Evolutionary conservation across 2,329 filamentous ascomycete species (phyloP).

Genomic region (Colletotrichum sp.): DNA sequence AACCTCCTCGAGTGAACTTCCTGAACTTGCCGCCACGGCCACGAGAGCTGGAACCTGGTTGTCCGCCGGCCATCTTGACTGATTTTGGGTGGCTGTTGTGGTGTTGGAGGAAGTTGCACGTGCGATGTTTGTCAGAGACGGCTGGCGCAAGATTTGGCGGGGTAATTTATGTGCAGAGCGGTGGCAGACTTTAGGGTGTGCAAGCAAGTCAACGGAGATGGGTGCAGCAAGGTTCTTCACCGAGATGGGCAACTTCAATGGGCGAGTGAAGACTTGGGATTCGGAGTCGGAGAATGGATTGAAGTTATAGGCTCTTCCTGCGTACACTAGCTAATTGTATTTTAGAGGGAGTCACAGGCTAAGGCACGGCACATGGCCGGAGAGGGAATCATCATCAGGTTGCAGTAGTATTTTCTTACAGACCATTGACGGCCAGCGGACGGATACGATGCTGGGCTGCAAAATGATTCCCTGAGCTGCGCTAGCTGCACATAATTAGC

Average conservation of each 20-base stretch:
- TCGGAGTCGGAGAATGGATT: neutral
- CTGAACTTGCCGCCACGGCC: conserved; percentile 93
- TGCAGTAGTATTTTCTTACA: neutral
- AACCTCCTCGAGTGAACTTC: conserved; percentile 92
- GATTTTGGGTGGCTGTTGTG: conserved; percentile 1
- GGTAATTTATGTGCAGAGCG: conserved; percentile 9
- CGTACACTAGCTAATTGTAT: neutral
- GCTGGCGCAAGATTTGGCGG: conserved; percentile 9
- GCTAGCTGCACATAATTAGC: neutral
- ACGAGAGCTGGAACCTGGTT: conserved; percentile 60
- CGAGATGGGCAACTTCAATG: neutral
- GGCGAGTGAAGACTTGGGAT: neutral
- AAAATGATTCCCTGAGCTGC: neutral
- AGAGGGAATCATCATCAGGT: neutral
- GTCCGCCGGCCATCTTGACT: conserved; percentile 51
- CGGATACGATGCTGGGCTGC: neutral
- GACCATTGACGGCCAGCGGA: neutral
- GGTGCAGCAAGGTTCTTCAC: neutral
- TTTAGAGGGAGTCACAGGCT: neutral
- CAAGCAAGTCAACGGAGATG: neutral
- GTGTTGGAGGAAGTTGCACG: neutral
- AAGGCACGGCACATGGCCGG: neutral
- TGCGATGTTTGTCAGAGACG: conserved; percentile 14
- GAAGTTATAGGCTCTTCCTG: neutral
- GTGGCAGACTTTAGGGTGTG: conserved; percentile 1